Evolutionary conservation across 805 yeast genomes (phyloP), one percentile per base, ranked within the genome.

Genomic region (Candida boleticola): DNA sequence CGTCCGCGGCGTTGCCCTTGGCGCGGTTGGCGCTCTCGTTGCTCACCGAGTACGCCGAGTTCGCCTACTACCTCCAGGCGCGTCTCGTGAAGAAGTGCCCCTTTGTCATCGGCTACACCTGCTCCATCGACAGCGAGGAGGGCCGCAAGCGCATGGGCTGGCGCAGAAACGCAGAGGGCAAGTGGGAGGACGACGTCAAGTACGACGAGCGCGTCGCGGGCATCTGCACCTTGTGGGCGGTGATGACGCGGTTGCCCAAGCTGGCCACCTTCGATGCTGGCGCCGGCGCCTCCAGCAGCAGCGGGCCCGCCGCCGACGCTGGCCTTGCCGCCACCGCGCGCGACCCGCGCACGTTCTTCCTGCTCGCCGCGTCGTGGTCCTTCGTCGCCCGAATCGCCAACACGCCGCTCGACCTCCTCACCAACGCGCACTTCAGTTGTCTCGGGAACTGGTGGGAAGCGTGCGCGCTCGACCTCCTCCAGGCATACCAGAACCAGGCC

Each of bases 371-470:
- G 13, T 57, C 66, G 9, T 92, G 98, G 98, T 64, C 53, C 25
- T 74, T 88, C 58, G 49, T 85, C n/a, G 83, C 96, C 0, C 68
- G 97, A 34, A 60, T 79, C 39, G 68, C 85, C 33, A 89, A 93
- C 61, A 64, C 74, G 0, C 75, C 80, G 1, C 26, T 55, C 2
- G 65, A 66, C 0, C 58, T 76, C 11, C 55, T 89, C 10, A 68
- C 79, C 0, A 83, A 87, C 49, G 76, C 84, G 1, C 96, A 90
- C 58, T 90, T 73, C 55, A 71, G 80, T 0, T 77, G 84, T 1
- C 73, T 82, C 3, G 83, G 88, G 2, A 78, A 85, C 26, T 90
- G 97, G 97, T 89, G 97, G 96, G 98, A 93, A 50, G 80, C 89
- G 4, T 73, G 84, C 37, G 90, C 86, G 0, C 47, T 51, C 6